These are phyloP conservation scores for Golubevia pallescens DNA, from an alignment of 1,284 basidiomycete genomes.

Conservation along the genomic window DNA sequence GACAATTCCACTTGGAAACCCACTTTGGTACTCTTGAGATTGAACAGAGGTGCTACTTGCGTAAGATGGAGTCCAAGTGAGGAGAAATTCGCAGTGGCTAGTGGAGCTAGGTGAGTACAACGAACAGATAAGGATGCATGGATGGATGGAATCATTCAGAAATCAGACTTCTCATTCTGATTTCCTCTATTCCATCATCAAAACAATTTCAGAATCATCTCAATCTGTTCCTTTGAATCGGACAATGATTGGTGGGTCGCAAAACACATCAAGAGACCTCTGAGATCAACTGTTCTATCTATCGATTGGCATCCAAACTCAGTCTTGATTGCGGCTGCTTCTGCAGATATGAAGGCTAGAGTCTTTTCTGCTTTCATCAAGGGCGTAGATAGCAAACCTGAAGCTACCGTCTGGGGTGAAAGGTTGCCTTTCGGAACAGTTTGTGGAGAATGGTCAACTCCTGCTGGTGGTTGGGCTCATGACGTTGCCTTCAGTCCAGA, in stretches of 20 bases:
- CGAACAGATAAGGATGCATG: too few species aligned
- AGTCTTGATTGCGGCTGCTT: slow-evolving; percentile 89
- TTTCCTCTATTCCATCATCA: too few species aligned
- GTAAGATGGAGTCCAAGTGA: slow-evolving; percentile 97
- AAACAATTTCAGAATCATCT: slow-evolving; percentile 29
- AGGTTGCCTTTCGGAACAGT: slow-evolving; percentile 97
- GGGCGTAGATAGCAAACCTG: slow-evolving; percentile 91
- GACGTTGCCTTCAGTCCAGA: slow-evolving; percentile 92
- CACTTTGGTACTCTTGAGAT: slow-evolving; percentile 89
- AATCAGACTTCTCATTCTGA: too few species aligned
- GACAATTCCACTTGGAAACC: slow-evolving; percentile 90
- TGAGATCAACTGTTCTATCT: slow-evolving; percentile 87
- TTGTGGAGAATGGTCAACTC: slow-evolving; percentile 88
- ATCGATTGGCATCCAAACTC: slow-evolving; percentile 99
- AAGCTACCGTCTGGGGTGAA: slow-evolving; percentile 92
- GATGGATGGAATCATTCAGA: too few species aligned
- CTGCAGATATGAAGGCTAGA: slow-evolving; percentile 91
- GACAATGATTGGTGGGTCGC: slow-evolving; percentile 95
- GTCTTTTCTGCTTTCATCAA: slow-evolving; percentile 99
- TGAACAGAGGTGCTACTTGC: slow-evolving; percentile 93
- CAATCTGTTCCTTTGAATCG: slow-evolving; percentile 61
- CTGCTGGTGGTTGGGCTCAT: slow-evolving; percentile 95
- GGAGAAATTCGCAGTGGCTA: slow-evolving; percentile 98
- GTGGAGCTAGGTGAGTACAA: slow-evolving; percentile 82
- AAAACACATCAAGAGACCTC: slow-evolving; percentile 95